Base-by-base conservation (phyloP, 1,284 basidiomycete genomes). In the Leccinum pseudoinsigne region DNA sequence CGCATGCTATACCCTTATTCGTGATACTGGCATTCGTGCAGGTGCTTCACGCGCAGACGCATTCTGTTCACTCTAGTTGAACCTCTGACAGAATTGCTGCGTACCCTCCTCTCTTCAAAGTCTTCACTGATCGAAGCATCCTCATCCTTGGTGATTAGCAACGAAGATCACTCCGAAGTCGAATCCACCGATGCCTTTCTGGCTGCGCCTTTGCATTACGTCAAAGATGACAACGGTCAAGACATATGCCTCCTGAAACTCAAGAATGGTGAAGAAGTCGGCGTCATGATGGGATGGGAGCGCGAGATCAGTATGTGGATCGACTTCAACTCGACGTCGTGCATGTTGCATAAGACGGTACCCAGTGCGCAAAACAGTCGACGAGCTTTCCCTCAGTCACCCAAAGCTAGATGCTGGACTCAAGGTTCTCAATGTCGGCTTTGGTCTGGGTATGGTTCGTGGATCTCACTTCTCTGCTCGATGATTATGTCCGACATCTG, bases 261-360 rank as follows among this genome's bases (percentile, higher is more conserved):
- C 40, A 89, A 86, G 21, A 86, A 87, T 63, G 82, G 83, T 58
- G 88, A 86, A 53, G 85, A 90, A 75, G 85, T 94, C 1, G 89
- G 89, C 6, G 95, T 98, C 9, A 97, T 97, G 95, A 97, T 97
- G 95, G 93, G 93, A 2, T 97, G 95, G 95, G 95, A 97, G 75
- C 80, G 80, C 63, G 84, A 80, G 7, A 91, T 97, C 69, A 97
- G 88, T 89, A 71, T 73, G 69, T 18, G 58, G 81, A 77, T 14
- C 9, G 14, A 14, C 23, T 51, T 55, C 57, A 61, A 5, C 31
- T 31, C 10, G 5, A 28, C 11, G 51, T n/a, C 14, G 11, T 57
- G 28, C 28, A 36, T 50, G 62, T 58, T 61, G 68, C 68, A 68
- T 69, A 67, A 61, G 66, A 66, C 69, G 73, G 72, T 70, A 59